Evolutionary conservation across 768 basidiomycete species (phyloP).

Genomic region (Asterophora parasitica): DNA sequence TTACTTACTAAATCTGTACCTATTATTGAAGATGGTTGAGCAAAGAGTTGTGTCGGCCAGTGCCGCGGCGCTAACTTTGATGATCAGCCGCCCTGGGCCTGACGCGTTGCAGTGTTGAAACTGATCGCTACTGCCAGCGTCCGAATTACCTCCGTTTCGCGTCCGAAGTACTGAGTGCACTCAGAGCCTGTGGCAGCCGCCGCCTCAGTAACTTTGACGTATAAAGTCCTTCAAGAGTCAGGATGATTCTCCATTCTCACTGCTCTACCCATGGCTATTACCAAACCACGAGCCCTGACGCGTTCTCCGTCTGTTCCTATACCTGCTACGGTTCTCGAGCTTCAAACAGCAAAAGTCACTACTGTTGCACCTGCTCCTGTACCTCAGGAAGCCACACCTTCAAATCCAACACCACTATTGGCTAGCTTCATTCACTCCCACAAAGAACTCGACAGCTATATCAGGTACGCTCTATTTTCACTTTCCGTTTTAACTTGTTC

Average conservation of each 20-base stretch:
- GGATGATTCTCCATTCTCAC: constrained; percentile 6
- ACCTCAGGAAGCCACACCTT: constrained; percentile 14
- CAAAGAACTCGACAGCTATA: constrained; percentile 56
- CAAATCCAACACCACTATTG: constrained; percentile 35
- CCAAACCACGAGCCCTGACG: constrained; percentile 15
- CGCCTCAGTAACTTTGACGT: not conserved
- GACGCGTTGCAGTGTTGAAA: no score
- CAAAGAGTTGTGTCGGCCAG: no score
- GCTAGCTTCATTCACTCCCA: constrained; percentile 53
- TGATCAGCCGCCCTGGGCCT: no score
- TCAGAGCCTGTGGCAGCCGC: no score
- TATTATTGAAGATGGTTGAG: no score
- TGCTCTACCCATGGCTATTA: constrained; percentile 22
- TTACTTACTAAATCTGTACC: no score
- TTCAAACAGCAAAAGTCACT: constrained; percentile 19
- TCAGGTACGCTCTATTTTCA: constrained; percentile 38
- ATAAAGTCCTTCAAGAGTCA: constrained; percentile 7
- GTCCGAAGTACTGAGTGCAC: no score
- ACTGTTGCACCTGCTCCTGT: constrained; percentile 14
- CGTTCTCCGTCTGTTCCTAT: constrained; percentile 24
- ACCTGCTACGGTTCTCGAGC: constrained; percentile 20
- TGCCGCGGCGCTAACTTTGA: no score
- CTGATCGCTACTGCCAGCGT: no score
- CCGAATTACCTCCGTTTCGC: no score
- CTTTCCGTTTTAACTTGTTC: not conserved